Percentiles rank a stretch among this genome's conserved stretches.
Evolutionary conservation across 768 basidiomycete species (phyloP).

Genomic region (Suillus subalutaceus): DNA sequence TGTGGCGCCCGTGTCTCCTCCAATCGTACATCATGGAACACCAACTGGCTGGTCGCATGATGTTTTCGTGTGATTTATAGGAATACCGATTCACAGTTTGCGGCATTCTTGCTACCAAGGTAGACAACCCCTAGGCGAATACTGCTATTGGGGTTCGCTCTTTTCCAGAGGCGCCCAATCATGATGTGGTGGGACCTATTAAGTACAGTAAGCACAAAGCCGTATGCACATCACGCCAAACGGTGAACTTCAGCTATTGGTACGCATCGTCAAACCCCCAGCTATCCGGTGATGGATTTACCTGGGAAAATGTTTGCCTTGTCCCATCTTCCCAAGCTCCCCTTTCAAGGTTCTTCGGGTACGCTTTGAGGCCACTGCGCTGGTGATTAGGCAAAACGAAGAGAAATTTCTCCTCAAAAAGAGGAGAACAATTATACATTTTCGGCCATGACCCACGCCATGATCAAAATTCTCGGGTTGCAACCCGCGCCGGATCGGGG

Average conservation of each 20-base stretch:
- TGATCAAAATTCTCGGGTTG: neutral
- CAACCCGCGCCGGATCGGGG: constrained; percentile 3
- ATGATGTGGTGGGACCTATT: neutral
- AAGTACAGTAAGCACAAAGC: constrained; percentile 6
- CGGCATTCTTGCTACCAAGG: neutral
- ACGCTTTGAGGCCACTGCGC: neutral
- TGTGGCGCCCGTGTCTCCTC: neutral
- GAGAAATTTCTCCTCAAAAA: neutral
- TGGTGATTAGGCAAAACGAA: neutral
- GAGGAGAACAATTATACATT: neutral
- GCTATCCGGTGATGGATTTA: neutral
- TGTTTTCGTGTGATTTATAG: neutral
- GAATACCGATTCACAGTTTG: neutral
- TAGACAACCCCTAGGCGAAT: neutral
- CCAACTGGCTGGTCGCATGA: neutral
- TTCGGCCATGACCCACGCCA: neutral
- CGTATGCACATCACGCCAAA: neutral
- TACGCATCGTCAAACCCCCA: neutral
- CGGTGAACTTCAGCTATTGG: neutral
- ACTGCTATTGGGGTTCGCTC: neutral
- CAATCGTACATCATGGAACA: neutral
- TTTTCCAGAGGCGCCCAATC: neutral
- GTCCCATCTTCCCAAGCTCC: neutral
- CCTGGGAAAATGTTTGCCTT: neutral
- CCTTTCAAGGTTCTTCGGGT: constrained; percentile 1